A percentile compares a stretch with the other conserved stretches of the same genome.
Conservation (phyloP, 192 early-diverging fungal genomes). For the Gonapodya prolifera region DNA sequence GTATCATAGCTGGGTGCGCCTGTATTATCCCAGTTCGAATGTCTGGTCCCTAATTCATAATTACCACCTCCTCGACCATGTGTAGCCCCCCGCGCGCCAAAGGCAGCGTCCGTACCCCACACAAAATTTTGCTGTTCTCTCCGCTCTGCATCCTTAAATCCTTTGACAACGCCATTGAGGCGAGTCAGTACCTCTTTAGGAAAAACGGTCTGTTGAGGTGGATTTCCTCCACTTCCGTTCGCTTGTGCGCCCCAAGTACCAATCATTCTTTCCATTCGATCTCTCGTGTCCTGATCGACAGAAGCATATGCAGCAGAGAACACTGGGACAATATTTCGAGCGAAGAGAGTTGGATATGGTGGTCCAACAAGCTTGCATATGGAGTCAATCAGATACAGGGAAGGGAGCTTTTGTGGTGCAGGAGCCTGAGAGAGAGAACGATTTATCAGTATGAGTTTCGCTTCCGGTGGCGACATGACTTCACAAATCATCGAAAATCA, state of each 20-base stretch:
- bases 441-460: no score
- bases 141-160: neutral
- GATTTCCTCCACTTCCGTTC: neutral
- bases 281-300: conserved; percentile 48
- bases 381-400: conserved; percentile 87
- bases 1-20: no score
- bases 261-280: conserved; percentile 62
- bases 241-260: conserved; percentile 58
- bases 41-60: no score
- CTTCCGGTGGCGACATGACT: neutral
- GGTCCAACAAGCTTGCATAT: conserved; percentile 78
- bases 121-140: neutral
- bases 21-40: no score
- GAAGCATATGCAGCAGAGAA: conserved; percentile 66
- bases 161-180: neutral
- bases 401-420: conserved; percentile 67
- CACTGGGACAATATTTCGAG: conserved; percentile 50
- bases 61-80: no score
- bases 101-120: no score
- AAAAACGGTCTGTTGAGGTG: neutral
- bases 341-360: conserved; percentile 59
- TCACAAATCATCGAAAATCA: neutral
- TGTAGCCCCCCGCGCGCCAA: no score
- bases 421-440: conserved; percentile 47
- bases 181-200: neutral